phyloP scores from a whole-genome alignment of 768 basidiomycete genomes.

The Daedaleopsis nitida region DNA sequence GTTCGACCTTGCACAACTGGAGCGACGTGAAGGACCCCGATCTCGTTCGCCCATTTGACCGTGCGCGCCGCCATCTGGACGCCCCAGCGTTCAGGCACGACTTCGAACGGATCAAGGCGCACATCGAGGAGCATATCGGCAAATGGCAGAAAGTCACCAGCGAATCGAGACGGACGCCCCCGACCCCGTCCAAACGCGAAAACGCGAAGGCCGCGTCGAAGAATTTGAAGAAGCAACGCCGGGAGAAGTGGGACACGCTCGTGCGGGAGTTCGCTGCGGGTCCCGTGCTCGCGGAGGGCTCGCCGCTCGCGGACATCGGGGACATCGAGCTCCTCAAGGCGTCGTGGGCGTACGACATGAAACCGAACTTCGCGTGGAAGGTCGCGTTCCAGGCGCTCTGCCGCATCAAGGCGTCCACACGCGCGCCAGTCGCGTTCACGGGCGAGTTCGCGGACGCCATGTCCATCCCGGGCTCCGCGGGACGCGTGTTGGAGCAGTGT shows the following conservation, averaged over 20 bases:
- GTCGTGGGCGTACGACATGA: conserved; percentile 51
- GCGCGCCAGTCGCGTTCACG: conserved; percentile 12
- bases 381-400: conserved; percentile 59
- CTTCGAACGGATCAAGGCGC: conserved; percentile 37
- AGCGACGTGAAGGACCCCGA: conserved; percentile 27
- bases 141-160: conserved; percentile 1
- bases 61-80: conserved; percentile 23
- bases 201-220: background rate
- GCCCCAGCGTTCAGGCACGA: conserved; percentile 32
- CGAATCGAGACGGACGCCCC: background rate
- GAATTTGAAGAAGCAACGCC: background rate
- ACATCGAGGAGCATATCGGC: conserved; percentile 10
- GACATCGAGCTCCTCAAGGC: conserved; percentile 28
- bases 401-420: conserved; percentile 52
- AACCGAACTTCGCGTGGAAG: conserved; percentile 46
- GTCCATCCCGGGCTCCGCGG: conserved; percentile 13
- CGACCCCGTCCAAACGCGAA: background rate
- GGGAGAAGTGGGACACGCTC: conserved; percentile 10
- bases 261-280: conserved; percentile 11
- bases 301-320: background rate
- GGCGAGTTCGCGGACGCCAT: conserved; percentile 23
- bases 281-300: background rate
- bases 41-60: conserved; percentile 43
- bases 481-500: conserved; percentile 17
- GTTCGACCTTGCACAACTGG: too few relatives aligned